Evolutionary conservation across 257 asterid genomes (phyloP).

Genomic region (Petrea volubilis): DNA sequence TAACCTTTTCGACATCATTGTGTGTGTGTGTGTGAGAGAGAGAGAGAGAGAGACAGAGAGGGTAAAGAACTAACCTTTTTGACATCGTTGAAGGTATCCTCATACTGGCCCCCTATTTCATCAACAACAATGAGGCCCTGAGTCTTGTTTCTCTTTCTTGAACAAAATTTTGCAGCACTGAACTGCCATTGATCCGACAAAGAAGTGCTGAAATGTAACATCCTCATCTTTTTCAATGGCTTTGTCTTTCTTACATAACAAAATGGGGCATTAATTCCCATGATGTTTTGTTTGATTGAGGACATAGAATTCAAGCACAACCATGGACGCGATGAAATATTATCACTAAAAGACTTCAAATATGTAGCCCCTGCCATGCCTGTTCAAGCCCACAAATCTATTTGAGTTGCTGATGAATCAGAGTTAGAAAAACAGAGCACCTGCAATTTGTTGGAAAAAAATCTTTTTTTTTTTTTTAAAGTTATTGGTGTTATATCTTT

Average conservation of each 20-base stretch:
- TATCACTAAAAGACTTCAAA: slow-evolving; percentile 34
- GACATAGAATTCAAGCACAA: slow-evolving; percentile 40
- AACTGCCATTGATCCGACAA: slow-evolving; percentile 39
- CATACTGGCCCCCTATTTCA: slow-evolving; percentile 64
- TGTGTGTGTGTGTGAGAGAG: too few relatives aligned
- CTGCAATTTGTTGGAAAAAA: neutral
- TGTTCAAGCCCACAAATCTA: neutral
- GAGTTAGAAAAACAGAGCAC: neutral
- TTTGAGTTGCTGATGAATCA: neutral
- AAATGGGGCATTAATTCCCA: slow-evolving; percentile 16
- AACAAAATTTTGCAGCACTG: slow-evolving; percentile 24
- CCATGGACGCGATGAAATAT: slow-evolving; percentile 34
- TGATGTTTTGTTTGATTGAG: slow-evolving; percentile 29
- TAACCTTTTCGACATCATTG: too few relatives aligned
- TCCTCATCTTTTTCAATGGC: slow-evolving; percentile 30
- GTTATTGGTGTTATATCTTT: neutral
- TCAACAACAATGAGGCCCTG: slow-evolving; percentile 35
- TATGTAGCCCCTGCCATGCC: slow-evolving; percentile 44
- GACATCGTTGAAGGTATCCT: slow-evolving; percentile 63
- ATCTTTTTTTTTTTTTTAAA: neutral
- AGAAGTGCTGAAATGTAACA: slow-evolving; percentile 34
- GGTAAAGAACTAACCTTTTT: slow-evolving; percentile 40
- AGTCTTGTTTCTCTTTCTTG: slow-evolving; percentile 39
- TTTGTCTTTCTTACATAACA: slow-evolving; percentile 25
- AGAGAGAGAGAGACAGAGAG: too few relatives aligned